Percentiles rank a stretch among this genome's conserved stretches.
phyloP scores from a whole-genome alignment of 345 rosid genomes.

The Clarkia xantiana region DNA sequence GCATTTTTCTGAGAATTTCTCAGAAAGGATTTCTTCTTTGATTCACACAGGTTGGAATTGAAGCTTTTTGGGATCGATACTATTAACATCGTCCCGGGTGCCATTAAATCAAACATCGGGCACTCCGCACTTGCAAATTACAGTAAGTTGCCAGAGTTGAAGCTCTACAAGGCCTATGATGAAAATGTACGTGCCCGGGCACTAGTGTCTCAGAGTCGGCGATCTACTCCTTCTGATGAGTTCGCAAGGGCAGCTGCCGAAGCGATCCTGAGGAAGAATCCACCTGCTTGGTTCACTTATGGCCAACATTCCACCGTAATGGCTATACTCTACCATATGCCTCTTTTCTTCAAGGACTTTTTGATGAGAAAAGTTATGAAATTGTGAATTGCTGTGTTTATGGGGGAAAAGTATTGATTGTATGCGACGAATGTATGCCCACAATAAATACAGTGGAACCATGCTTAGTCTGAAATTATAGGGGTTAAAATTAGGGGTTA shows the following conservation, averaged over 20 bases:
- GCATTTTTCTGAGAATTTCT: too few species aligned
- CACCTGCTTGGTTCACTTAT: slow-evolving; percentile 66
- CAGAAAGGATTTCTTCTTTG: neutral
- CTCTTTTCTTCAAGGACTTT: slow-evolving; percentile 45
- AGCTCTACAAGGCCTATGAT: slow-evolving; percentile 59
- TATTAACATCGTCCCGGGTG: slow-evolving; percentile 67
- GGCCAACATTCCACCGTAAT: slow-evolving; percentile 46
- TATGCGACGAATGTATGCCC: too few species aligned
- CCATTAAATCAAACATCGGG: slow-evolving; percentile 65
- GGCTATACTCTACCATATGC: slow-evolving; percentile 53
- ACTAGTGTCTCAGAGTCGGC: slow-evolving; percentile 32
- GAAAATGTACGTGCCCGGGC: slow-evolving; percentile 44
- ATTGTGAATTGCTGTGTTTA: neutral
- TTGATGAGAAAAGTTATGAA: slow-evolving; percentile 31
- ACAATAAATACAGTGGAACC: too few species aligned
- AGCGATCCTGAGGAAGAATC: slow-evolving; percentile 37
- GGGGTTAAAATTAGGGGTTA: too few species aligned
- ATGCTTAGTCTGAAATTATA: too few species aligned
- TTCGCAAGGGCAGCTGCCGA: slow-evolving; percentile 62
- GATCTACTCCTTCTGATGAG: slow-evolving; percentile 51
- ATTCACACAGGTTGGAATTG: slow-evolving; percentile 58
- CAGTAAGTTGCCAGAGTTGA: slow-evolving; percentile 63
- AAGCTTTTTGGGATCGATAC: slow-evolving; percentile 64
- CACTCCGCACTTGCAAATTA: slow-evolving; percentile 40
- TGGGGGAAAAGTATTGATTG: too few species aligned